phyloP scores from a whole-genome alignment of 768 basidiomycete species.

The Mycena indigotica region DNA sequence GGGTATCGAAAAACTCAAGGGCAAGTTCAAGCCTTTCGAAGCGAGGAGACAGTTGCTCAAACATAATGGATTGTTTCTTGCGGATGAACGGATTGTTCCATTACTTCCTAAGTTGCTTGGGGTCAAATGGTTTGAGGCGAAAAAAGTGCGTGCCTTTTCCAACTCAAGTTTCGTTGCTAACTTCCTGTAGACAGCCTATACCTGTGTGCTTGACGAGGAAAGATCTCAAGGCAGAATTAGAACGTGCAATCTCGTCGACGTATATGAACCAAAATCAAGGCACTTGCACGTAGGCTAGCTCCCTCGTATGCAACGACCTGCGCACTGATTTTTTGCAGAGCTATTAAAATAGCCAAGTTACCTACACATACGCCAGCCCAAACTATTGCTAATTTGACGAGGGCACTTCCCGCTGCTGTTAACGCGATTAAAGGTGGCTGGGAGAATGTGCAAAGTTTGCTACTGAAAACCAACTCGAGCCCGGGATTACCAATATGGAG shows the following conservation, averaged over 20 bases:
- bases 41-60: constrained; percentile 80
- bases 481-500: constrained; percentile 90
- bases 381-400: constrained; percentile 75
- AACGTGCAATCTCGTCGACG: constrained; percentile 89
- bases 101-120: constrained; percentile 86
- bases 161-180: constrained; percentile 1
- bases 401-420: constrained; percentile 75
- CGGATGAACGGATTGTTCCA: constrained; percentile 89
- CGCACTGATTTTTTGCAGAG: constrained; percentile 44
- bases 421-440: constrained; percentile 76
- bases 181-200: constrained; percentile 77
- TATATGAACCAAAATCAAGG: constrained; percentile 96
- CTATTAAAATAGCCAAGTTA: constrained; percentile 79
- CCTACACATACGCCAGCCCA: constrained; percentile 69
- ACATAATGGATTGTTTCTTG: constrained; percentile 91
- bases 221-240: constrained; percentile 90
- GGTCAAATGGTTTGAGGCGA: constrained; percentile 89
- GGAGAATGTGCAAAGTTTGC: constrained; percentile 87
- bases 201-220: constrained; percentile 89
- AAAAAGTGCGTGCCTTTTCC: constrained; percentile 69
- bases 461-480: constrained; percentile 88
- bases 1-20: constrained; percentile 88
- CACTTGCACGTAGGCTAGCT: constrained; percentile 90
- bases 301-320: constrained; percentile 19
- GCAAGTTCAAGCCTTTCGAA: constrained; percentile 87